Evolutionary conservation across 805 yeast genomes (phyloP).

Genomic region (Deakozyma indianensis): DNA sequence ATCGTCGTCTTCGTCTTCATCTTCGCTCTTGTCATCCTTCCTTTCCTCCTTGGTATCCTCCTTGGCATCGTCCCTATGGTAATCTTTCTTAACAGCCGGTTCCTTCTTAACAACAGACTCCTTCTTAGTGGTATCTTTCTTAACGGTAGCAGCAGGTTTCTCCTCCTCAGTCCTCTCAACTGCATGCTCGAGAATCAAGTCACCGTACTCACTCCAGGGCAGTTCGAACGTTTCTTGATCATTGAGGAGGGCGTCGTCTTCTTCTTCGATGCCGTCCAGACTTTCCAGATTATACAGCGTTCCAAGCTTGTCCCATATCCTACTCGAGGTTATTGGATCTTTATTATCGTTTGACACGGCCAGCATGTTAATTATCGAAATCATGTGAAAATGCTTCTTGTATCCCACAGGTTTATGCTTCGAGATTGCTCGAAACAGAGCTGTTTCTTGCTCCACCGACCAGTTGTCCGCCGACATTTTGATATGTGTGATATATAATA

Average conservation of each 20-base stretch:
- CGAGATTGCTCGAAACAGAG: slow-evolving; percentile 45
- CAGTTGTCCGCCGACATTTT: slow-evolving; percentile 23
- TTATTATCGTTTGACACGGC: not conserved
- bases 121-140: slow-evolving; percentile 22
- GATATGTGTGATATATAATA: too few species aligned
- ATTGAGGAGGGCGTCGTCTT: slow-evolving; percentile 4
- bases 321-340: slow-evolving; percentile 27
- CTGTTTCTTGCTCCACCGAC: slow-evolving; percentile 48
- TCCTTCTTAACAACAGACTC: slow-evolving; percentile 28
- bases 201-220: slow-evolving; percentile 34
- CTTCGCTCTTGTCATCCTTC: slow-evolving; percentile 13
- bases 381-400: slow-evolving; percentile 24
- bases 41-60: slow-evolving; percentile 18
- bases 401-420: slow-evolving; percentile 56
- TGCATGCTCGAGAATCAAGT: slow-evolving; percentile 27
- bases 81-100: slow-evolving; percentile 23
- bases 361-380: slow-evolving; percentile 11
- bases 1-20: slow-evolving; percentile 3
- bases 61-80: slow-evolving; percentile 23
- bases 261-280: slow-evolving; percentile 35
- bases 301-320: slow-evolving; percentile 44
- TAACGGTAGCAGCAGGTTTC: slow-evolving; percentile 5
- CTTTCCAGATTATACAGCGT: slow-evolving; percentile 41
- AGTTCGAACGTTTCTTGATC: slow-evolving; percentile 19
- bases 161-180: not conserved